A percentile compares a stretch with the other conserved stretches of the same genome.
These are phyloP conservation scores for Kazachstania viticola DNA, from an alignment of 805 yeast genomes.

Conservation along the genomic window DNA sequence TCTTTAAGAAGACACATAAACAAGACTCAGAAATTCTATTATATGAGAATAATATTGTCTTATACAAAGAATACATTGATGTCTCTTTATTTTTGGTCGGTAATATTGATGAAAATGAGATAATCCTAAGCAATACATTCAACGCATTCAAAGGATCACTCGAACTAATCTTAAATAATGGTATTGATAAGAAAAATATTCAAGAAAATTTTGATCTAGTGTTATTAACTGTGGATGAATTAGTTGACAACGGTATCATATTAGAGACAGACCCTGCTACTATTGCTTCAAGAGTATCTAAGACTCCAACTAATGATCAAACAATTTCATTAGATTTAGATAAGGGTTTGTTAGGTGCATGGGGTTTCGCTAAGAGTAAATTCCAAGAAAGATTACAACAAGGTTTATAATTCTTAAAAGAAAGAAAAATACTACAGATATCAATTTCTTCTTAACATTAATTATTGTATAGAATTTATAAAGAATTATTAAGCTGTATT, in stretches of 20 bases:
- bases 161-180: conserved; percentile 50
- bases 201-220: conserved; percentile 80
- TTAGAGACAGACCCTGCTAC: conserved; percentile 81
- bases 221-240: conserved; percentile 78
- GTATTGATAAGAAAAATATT: conserved; percentile 68
- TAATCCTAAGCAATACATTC: conserved; percentile 61
- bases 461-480: no score
- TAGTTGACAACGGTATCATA: conserved; percentile 86
- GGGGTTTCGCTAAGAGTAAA: conserved; percentile 77
- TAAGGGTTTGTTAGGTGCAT: conserved; percentile 71
- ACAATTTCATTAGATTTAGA: conserved; percentile 56
- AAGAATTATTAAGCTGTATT: no score
- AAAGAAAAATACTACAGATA: no score
- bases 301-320: conserved; percentile 64
- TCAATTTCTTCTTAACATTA: no score
- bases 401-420: conserved; percentile 22
- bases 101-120: conserved; percentile 71
- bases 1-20: conserved; percentile 69
- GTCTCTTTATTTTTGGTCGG: conserved; percentile 62
- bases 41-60: conserved; percentile 66
- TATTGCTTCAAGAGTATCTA: conserved; percentile 85
- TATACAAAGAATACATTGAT: conserved; percentile 81
- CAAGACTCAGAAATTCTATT: conserved; percentile 70
- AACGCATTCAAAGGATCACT: conserved; percentile 73
- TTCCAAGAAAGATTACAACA: conserved; percentile 41